Base-by-base conservation (phyloP, 495 filamentous ascomycete genomes). In the Daldinia caldariorum region DNA sequence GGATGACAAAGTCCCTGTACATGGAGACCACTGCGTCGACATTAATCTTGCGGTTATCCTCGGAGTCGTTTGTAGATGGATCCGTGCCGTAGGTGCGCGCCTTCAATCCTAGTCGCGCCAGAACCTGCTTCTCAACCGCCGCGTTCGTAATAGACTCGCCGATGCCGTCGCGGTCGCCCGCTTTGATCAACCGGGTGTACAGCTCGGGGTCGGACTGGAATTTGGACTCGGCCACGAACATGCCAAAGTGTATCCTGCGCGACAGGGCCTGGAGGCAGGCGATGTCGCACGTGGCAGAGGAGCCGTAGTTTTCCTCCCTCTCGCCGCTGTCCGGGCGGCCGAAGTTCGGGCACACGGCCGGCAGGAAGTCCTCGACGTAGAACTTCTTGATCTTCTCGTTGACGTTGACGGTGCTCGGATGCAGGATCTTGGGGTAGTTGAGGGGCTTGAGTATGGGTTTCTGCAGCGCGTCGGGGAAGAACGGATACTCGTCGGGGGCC, bases 181-280 rank as follows among this genome's bases (percentile, higher is more conserved):
- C 89, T 71, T 87, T 87, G 78, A 99, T 97, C 81, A 97, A 77
- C 58, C 81, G 77, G 1, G 93, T 92, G 78, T 93, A 98, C 61
- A 76, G 82, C 72, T 94, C 92, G 32, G 89, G 86, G 71, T 97
- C 92, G 63, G 91, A 88, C 72, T 85, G 87, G 79, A 97, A 99
- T 84, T 99, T 99, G n/a, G 92, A 90, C 83, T 99, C 96, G 10
- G 96, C 96, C 4, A 99, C 96, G 75, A 97, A 97, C 83, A 97
- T 99, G 62, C 96, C 96, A 80, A 97, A 99, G 79, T 99, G 96
- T 67, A 99, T 92, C 53, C 96, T 85, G 16, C 94, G 85, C 47
- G 93, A 97, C 10, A 99, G 83, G 14, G 96, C 92, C 82, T 99
- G 96, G 57, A 99, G 82, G 74, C 91, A 94, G 34, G 86, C 84